Base-by-base conservation (phyloP, 139 green algal species). In the Asterochloris erici region DNA sequence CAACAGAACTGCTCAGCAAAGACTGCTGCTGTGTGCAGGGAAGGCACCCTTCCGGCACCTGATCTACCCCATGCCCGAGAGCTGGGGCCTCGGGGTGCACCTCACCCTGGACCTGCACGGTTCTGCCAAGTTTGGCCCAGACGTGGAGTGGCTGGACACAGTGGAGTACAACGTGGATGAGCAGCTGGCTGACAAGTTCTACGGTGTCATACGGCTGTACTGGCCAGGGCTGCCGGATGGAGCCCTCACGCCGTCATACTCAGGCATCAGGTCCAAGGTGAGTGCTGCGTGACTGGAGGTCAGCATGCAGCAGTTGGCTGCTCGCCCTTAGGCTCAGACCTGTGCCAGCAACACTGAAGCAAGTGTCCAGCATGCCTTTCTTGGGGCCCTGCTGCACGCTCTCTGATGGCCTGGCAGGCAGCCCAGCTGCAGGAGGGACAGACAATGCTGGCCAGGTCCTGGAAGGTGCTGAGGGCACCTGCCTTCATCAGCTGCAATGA, bases 61-160 rank as follows among this genome's bases (percentile, higher is more conserved):
- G 0, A 87, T 98, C 23, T 98, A 98, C 84, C 95, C 95, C 0
- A 73, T 98, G 61, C 94, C 95, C 9, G 89, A 94, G 82, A 78
- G 86, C 0, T 92, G 91, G 29, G 96, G 96, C 19, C 84, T 99
- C 69, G 96, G 96, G 70, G 86, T 94, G 9, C 96, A 99, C 82
- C 82, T 97, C 0, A 98, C 96, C 0, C 83, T 98, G 68, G 96
- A 98, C 82, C 28, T 98, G 76, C 89, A 78, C 4, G 94, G 93
- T 10, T 61, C 80, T 11, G 90, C 90, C 10, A 87, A 86, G n/a
- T 98, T 98, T 84, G 96, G 96, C 0, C 96, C 96, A 0, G 94
- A 98, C 83, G 93, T 98, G 28, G 92, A 99, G 84, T 98, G 94
- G 94, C 77, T 97, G 11, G 71, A 86, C 1, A 38, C 60, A 12